Percentiles rank a stretch among this genome's conserved stretches.
phyloP scores from a whole-genome alignment of 1,284 basidiomycete species.

The Schizophyllum amplum region DNA sequence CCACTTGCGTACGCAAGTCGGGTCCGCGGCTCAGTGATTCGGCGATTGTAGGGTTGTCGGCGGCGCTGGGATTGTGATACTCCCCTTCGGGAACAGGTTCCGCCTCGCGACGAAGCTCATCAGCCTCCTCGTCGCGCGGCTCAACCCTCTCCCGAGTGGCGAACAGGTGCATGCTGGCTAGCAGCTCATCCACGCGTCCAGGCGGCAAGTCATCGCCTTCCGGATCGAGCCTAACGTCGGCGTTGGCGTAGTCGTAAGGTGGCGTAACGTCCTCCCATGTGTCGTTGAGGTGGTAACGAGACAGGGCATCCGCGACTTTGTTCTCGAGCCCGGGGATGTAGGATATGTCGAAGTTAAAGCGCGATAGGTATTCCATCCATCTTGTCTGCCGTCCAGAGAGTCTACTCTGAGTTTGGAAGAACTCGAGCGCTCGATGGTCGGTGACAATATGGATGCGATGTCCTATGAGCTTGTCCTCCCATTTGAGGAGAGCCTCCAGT shows the following conservation, averaged over 20 bases:
- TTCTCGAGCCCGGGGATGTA: slow-evolving; percentile 13
- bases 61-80: no score
- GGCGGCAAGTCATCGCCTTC: slow-evolving; percentile 1
- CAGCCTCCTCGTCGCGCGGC: not conserved
- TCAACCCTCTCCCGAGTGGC: not conserved
- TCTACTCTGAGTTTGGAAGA: slow-evolving; percentile 19
- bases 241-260: slow-evolving; percentile 10
- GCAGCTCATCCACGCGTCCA: not conserved
- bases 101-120: no score
- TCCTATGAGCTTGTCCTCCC: slow-evolving; percentile 29
- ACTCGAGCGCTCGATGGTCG: slow-evolving; percentile 29
- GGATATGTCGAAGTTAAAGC: slow-evolving; percentile 20
- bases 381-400: slow-evolving; percentile 18
- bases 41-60: no score
- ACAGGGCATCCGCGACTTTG: slow-evolving; percentile 25
- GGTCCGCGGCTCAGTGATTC: no score
- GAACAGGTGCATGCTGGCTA: not conserved
- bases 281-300: slow-evolving; percentile 22
- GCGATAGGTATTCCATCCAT: slow-evolving; percentile 27
- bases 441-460: slow-evolving; percentile 24
- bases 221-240: slow-evolving; percentile 3
- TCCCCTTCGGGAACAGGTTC: no score
- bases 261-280: slow-evolving; percentile 11
- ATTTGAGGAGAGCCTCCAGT: slow-evolving; percentile 26
- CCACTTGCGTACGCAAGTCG: no score